Evolutionary conservation across 176 grass and related monocot genomes (phyloP).

Genomic region (Paspalum notatum): DNA sequence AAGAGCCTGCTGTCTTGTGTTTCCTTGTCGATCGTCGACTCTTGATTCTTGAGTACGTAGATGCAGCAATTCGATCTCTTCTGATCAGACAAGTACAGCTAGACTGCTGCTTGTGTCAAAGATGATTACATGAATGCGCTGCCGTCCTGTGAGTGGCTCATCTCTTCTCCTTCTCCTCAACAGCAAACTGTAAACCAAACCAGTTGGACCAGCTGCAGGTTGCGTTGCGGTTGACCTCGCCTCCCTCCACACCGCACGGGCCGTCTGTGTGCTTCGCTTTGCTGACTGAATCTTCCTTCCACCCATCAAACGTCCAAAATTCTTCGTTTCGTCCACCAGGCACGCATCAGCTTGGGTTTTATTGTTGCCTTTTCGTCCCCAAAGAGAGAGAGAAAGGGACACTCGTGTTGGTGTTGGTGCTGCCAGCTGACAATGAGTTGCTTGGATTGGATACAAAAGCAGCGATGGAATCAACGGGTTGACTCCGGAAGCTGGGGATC

Average conservation of each 20-base stretch:
- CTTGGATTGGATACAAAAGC: too few species aligned
- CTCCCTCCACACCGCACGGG: background rate
- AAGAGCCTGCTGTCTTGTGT: background rate
- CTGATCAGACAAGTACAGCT: too few species aligned
- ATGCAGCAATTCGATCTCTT: too few species aligned
- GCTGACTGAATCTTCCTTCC: background rate
- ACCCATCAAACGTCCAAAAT: background rate
- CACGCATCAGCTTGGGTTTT: background rate
- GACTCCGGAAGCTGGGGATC: constrained; percentile 1
- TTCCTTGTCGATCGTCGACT: background rate
- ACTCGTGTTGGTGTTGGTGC: too few species aligned
- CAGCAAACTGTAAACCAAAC: background rate
- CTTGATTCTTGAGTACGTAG: too few species aligned
- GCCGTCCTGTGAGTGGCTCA: too few species aligned
- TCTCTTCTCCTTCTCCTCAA: background rate
- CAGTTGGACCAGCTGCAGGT: background rate
- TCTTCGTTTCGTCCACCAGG: background rate
- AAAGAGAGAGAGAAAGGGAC: too few species aligned
- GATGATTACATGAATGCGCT: too few species aligned
- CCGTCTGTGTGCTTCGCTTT: constrained; percentile 8
- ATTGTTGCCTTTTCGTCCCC: background rate
- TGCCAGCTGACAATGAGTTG: too few species aligned
- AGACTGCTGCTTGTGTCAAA: too few species aligned
- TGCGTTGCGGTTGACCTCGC: constrained; percentile 13
- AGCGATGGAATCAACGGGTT: constrained; percentile 34